phyloP scores from a whole-genome alignment of 345 rosid genomes.

The Rhizophora apiculata region DNA sequence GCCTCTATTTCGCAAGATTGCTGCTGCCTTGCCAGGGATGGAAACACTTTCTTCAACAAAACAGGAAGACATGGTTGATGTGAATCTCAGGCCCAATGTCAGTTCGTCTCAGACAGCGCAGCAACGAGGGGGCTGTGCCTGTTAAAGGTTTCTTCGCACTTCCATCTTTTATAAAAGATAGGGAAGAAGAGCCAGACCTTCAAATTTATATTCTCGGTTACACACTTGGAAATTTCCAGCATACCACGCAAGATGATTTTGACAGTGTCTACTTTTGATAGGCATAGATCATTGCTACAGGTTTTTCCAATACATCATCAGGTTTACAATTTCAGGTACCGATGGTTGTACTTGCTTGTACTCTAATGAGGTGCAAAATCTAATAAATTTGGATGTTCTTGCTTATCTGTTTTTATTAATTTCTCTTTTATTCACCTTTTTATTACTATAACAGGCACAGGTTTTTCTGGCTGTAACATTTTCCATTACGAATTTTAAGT shows the following conservation, averaged over 20 bases:
- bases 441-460: too few relatives aligned
- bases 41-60: conserved; percentile 80
- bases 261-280: background rate
- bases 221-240: conserved; percentile 1
- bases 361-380: background rate
- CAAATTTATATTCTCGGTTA: conserved; percentile 1
- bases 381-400: too few relatives aligned
- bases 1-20: conserved; percentile 92
- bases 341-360: conserved; percentile 17
- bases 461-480: too few relatives aligned
- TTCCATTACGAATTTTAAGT: too few relatives aligned
- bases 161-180: background rate
- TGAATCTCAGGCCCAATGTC: conserved; percentile 69
- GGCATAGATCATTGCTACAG: background rate
- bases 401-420: too few relatives aligned
- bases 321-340: conserved; percentile 18
- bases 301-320: conserved; percentile 14
- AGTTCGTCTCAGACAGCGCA: conserved; percentile 74
- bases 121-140: conserved; percentile 83
- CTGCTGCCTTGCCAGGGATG: conserved; percentile 96
- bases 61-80: conserved; percentile 96
- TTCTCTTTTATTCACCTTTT: too few relatives aligned
- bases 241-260: background rate
- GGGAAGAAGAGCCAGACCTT: background rate
- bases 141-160: conserved; percentile 32